Percentiles rank a stretch among this genome's conserved stretches.
phyloP scores from a whole-genome alignment of 768 basidiomycete genomes.

The Tubosaeta brunneosetosa region DNA sequence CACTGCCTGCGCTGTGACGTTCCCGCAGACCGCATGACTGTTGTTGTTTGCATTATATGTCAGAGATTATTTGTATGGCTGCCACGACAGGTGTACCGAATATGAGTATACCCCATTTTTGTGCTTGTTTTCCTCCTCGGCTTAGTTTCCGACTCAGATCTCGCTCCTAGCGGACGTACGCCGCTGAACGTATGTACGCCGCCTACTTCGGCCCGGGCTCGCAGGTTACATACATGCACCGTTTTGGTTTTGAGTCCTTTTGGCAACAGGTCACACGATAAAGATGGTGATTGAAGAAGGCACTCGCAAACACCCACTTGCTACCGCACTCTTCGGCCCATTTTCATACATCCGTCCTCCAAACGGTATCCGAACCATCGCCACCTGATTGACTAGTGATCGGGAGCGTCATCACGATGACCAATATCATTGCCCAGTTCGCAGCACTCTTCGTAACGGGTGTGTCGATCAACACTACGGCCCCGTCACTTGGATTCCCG shows the following conservation, averaged over 20 bases:
- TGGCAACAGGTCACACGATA: background rate
- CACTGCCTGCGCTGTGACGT: background rate
- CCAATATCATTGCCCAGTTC: background rate
- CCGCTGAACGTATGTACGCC: no score
- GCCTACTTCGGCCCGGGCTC: no score
- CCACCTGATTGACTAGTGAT: background rate
- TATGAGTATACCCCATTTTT: no score
- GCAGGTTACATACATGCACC: no score
- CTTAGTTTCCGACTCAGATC: no score
- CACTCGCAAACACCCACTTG: background rate
- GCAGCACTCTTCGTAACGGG: background rate
- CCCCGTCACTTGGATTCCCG: slow-evolving; percentile 7
- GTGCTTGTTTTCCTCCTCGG: no score
- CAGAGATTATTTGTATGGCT: no score
- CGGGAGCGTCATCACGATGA: background rate
- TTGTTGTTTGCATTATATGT: no score
- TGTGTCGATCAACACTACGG: slow-evolving; percentile 1
- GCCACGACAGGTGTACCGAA: no score
- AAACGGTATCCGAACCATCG: background rate
- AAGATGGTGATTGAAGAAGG: background rate
- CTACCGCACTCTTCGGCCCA: background rate
- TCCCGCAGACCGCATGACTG: no score
- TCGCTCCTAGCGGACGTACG: no score
- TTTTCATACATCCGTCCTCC: background rate
- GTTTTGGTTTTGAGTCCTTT: background rate